Conservation (phyloP, 805 yeast genomes). For the Saturnispora mendoncae region DNA sequence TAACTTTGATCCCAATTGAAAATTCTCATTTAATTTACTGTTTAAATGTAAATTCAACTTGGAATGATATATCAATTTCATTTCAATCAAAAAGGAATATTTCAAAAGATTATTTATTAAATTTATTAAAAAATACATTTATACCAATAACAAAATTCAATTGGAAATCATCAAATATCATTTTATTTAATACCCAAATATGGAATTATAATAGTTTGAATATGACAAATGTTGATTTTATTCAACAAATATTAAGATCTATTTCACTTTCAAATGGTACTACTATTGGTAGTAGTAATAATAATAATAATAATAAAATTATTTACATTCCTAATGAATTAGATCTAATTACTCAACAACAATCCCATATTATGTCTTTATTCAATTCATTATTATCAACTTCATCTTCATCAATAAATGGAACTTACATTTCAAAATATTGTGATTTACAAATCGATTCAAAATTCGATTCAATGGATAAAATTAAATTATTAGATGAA, state of each 20-base stretch:
- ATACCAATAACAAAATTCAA: background rate
- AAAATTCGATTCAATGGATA: background rate
- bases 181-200: constrained; percentile 9
- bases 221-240: constrained; percentile 17
- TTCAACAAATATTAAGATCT: constrained; percentile 22
- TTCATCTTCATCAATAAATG: background rate
- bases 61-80: no score
- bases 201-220: constrained; percentile 16
- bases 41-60: no score
- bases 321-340: no score
- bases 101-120: background rate
- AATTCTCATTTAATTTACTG: no score
- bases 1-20: no score
- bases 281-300: no score
- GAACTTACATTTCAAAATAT: constrained; percentile 4
- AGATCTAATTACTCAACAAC: background rate
- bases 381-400: background rate
- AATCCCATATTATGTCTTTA: no score
- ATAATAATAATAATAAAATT: no score
- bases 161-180: constrained; percentile 9
- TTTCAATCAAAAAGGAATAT: background rate
- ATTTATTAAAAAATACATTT: background rate
- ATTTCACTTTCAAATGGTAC: background rate
- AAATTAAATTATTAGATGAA: constrained; percentile 4
- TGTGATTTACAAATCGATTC: constrained; percentile 5